Evolutionary conservation across 2,329 filamentous ascomycete genomes (phyloP).

Genomic region (Exophiala phaeomuriformis): DNA sequence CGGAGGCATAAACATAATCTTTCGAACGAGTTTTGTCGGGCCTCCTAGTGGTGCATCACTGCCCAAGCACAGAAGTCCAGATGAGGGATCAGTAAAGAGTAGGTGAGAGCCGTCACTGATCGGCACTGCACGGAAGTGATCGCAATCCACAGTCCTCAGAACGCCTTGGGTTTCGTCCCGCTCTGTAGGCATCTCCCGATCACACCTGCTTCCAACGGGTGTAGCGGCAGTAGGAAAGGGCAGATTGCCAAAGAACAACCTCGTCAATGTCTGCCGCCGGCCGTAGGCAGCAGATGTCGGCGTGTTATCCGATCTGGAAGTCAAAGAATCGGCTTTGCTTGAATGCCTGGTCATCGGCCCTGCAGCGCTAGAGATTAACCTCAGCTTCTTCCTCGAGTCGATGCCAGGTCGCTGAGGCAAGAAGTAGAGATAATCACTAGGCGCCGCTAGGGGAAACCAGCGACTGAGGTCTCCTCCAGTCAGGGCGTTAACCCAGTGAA

Average conservation of each 20-base stretch:
- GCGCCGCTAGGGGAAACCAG: slow-evolving; percentile 37
- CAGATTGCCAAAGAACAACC: slow-evolving; percentile 25
- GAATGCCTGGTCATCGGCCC: slow-evolving; percentile 21
- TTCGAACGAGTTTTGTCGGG: slow-evolving; percentile 51
- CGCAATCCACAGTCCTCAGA: slow-evolving; percentile 42
- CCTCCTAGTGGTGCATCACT: slow-evolving; percentile 54
- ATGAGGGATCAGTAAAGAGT: slow-evolving; percentile 56
- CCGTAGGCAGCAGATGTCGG: slow-evolving; percentile 10
- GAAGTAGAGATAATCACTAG: slow-evolving; percentile 48
- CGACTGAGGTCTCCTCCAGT: slow-evolving; percentile 36
- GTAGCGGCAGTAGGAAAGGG: slow-evolving; percentile 17
- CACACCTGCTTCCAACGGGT: slow-evolving; percentile 2
- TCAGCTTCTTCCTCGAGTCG: slow-evolving; percentile 51
- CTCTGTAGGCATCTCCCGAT: background rate
- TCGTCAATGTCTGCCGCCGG: slow-evolving; percentile 24
- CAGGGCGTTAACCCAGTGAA: slow-evolving; percentile 52
- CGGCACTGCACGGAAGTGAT: slow-evolving; percentile 58
- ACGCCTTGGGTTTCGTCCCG: slow-evolving; percentile 28
- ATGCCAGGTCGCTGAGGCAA: slow-evolving; percentile 47
- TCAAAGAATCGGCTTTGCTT: slow-evolving; percentile 22
- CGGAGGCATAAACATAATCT: slow-evolving; percentile 49
- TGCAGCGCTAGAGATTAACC: slow-evolving; percentile 55
- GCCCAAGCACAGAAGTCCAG: slow-evolving; percentile 52
- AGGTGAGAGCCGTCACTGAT: slow-evolving; percentile 60
- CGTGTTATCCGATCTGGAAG: slow-evolving; percentile 21